phyloP scores from a whole-genome alignment of 176 grass and related monocot genomes.

The Bonia amplexicaulis region DNA sequence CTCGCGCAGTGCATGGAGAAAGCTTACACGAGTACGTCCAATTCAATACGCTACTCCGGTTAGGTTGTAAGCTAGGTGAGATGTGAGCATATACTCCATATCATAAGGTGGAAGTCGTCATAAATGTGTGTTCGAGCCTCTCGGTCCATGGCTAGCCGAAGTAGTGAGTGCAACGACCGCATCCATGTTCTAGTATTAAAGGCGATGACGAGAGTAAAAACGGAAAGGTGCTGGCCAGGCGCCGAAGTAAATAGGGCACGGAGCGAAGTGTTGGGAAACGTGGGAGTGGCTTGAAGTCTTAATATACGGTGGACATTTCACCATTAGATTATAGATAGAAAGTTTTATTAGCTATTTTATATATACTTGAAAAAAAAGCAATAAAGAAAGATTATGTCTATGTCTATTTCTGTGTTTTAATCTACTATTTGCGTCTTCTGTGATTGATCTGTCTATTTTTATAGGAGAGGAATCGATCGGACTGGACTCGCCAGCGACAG shows the following conservation, averaged over 20 bases:
- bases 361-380: too few species aligned
- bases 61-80: background rate
- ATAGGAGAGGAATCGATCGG: too few species aligned
- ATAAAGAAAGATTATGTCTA: too few species aligned
- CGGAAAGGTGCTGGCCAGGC: background rate
- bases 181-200: background rate
- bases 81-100: background rate
- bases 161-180: constrained; percentile 14
- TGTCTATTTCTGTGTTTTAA: too few species aligned
- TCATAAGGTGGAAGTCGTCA: background rate
- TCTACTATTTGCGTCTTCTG: too few species aligned
- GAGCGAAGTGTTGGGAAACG: too few species aligned
- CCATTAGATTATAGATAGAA: too few species aligned
- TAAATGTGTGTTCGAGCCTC: background rate
- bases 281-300: too few species aligned
- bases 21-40: background rate
- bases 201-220: background rate
- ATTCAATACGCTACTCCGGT: background rate
- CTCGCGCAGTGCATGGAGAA: background rate
- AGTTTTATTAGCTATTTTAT: too few species aligned
- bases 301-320: too few species aligned
- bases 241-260: constrained; percentile 7
- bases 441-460: too few species aligned
- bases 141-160: background rate
- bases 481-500: too few species aligned